phyloP scores from a whole-genome alignment of 768 basidiomycete genomes.

The Leccinum rimulosum region DNA sequence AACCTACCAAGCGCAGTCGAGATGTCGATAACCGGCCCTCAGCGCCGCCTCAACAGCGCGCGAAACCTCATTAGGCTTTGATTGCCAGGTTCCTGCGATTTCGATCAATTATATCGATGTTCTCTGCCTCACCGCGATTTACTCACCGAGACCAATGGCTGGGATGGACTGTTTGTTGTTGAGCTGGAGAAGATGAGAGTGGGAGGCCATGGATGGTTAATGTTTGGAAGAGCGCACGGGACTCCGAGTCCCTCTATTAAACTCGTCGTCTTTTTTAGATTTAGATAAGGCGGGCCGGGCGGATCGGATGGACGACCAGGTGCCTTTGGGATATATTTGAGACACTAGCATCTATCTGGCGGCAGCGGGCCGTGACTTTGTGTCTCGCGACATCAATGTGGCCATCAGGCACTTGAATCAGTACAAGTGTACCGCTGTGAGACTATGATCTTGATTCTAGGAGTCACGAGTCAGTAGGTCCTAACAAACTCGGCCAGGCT shows the following conservation, averaged over 20 bases:
- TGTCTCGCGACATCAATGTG: background rate
- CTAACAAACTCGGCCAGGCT: background rate
- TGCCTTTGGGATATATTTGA: background rate
- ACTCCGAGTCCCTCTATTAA: background rate
- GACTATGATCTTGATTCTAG: too few relatives aligned
- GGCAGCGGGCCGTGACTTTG: too few relatives aligned
- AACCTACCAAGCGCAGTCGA: conserved; percentile 62
- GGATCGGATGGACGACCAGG: conserved; percentile 14
- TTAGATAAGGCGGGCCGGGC: conserved; percentile 16
- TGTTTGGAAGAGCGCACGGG: conserved; percentile 1
- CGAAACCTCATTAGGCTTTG: conserved; percentile 66
- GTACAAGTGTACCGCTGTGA: background rate
- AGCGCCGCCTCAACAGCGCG: conserved; percentile 73
- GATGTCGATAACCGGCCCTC: conserved; percentile 75
- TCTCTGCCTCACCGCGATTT: conserved; percentile 20
- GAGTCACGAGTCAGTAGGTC: background rate
- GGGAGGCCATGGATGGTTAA: conserved; percentile 34
- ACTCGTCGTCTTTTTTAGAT: background rate
- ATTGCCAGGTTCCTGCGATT: conserved; percentile 74
- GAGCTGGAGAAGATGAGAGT: conserved; percentile 51
- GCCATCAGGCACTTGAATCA: background rate
- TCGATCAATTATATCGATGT: background rate
- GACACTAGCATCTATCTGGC: background rate
- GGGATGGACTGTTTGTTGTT: conserved; percentile 60
- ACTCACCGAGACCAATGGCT: conserved; percentile 54